These are phyloP conservation scores for Beauveria bassiana DNA, from an alignment of 2,329 filamentous ascomycete genomes.

Conservation along the genomic window DNA sequence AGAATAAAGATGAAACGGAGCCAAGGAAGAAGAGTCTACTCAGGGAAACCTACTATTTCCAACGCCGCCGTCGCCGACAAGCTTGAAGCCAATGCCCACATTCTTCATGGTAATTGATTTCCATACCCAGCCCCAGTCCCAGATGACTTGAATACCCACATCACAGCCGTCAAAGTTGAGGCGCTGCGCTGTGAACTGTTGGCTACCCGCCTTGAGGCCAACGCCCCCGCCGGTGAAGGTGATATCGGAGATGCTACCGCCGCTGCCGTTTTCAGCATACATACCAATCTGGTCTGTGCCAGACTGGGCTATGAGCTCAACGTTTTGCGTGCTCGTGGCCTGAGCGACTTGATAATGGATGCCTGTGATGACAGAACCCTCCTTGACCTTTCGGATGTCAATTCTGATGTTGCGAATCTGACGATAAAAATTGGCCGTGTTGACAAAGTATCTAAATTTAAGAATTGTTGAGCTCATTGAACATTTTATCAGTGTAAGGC, in stretches of 20 bases:
- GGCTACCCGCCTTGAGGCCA: slow-evolving; percentile 41
- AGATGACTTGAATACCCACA: slow-evolving; percentile 54
- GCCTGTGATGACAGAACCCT: background rate
- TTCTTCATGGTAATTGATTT: background rate
- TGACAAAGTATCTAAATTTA: too few species aligned
- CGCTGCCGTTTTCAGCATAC: slow-evolving; percentile 22
- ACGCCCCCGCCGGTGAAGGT: slow-evolving; percentile 49
- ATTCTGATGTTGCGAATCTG: slow-evolving; percentile 16
- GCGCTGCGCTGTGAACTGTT: slow-evolving; percentile 62
- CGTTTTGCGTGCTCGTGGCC: slow-evolving; percentile 18
- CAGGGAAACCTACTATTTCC: background rate
- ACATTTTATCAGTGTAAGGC: too few species aligned
- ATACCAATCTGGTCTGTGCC: slow-evolving; percentile 7
- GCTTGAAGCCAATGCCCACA: background rate
- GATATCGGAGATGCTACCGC: slow-evolving; percentile 45
- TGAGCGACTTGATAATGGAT: slow-evolving; percentile 20
- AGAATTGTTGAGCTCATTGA: too few species aligned
- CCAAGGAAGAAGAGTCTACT: too few species aligned
- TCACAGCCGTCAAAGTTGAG: slow-evolving; percentile 56
- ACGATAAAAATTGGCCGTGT: slow-evolving; percentile 14
- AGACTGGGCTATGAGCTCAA: slow-evolving; percentile 13
- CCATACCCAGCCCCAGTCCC: slow-evolving; percentile 63
- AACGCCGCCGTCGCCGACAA: background rate
- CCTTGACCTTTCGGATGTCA: background rate
- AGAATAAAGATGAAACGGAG: too few species aligned